Base-by-base conservation (phyloP, 805 yeast genomes). In the Candida glaebosa region DNA sequence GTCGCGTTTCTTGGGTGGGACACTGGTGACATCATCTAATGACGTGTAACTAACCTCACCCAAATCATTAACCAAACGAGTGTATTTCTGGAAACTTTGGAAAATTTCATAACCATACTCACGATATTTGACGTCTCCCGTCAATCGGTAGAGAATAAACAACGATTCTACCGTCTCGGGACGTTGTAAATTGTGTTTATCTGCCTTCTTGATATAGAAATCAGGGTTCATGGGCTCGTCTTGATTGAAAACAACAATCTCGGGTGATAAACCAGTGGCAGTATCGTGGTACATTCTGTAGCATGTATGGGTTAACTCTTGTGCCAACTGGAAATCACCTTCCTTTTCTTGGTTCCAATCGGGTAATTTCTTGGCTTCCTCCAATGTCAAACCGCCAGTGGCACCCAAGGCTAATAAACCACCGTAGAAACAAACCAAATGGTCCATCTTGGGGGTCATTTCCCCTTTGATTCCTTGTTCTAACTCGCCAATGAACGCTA, bases 81-180 rank as follows among this genome's bases (percentile, higher is more conserved):
- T 71, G 58, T 82, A 72, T 49, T 78, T 73, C 28, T 75, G 70
- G 54, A 89, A 88, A 46, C 76, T 79, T 54, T 79, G 70, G 63
- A 89, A 86, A 25, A 90, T 86, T 56, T 85, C 87, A 75, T 84
- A 85, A 7, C 96, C 96, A 89, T 95, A 88, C 55, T 81, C 75
- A 52, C 96, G 77, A 60, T 87, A 89, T 54, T 83, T 83, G 26
- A 76, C 78, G 55, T 89, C 93, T 19, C 83, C 82, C 1, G 96
- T 86, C 49, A 88, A 69, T 50, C 89, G 79, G 66, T 82, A 90
- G 48, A 90, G 65, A 50, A 84, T 76, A 69, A 83, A 90, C 33
- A 90, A 68, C 1, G 95, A 82, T 63, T 90, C 97, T 2, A 89
- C 95, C 2, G 96, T 87, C 61, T 90, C 97, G 1, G 96, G 96